A percentile compares a stretch with the other conserved stretches of the same genome.
These are phyloP conservation scores for Plasmodium falciparum DNA, from an alignment of 169 alveolate genomes.

Conservation along the genomic window DNA sequence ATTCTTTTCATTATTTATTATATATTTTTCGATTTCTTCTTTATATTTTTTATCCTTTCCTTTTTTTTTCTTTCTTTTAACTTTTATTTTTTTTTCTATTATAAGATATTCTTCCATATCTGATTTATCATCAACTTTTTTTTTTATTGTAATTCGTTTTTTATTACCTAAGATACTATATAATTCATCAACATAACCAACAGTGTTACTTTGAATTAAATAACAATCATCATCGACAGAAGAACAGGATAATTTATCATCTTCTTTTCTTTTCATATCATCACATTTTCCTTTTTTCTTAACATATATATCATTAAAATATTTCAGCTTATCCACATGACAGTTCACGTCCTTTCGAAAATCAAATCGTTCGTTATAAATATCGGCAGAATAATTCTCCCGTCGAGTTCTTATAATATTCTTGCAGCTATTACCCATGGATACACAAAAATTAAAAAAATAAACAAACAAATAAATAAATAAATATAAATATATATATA, in stretches of 20 bases:
- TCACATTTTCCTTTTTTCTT: neutral
- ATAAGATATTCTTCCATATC: slow-evolving; percentile 58
- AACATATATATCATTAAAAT: slow-evolving; percentile 35
- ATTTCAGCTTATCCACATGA: neutral
- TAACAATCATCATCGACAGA: neutral
- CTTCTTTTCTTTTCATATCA: neutral
- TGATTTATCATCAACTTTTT: slow-evolving; percentile 46
- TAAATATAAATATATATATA: neutral
- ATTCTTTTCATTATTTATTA: neutral
- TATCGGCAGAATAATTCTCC: slow-evolving; percentile 1
- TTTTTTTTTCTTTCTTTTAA: slow-evolving; percentile 27
- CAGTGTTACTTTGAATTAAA: slow-evolving; percentile 8
- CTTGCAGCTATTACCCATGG: slow-evolving; percentile 72
- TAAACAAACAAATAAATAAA: neutral
- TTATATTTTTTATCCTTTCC: neutral
- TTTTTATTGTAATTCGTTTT: slow-evolving; percentile 30
- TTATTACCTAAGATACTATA: slow-evolving; percentile 46
- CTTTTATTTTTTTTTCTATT: slow-evolving; percentile 36
- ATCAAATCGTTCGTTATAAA: slow-evolving; percentile 19
- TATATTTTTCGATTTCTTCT: no score
- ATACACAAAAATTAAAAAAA: slow-evolving; percentile 8
- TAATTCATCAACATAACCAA: slow-evolving; percentile 34
- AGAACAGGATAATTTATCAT: neutral
- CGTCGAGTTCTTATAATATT: slow-evolving; percentile 20
- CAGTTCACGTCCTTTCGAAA: slow-evolving; percentile 14